Conservation (phyloP, 192 early-diverging fungal species). For the Helicostylum pulchrum region DNA sequence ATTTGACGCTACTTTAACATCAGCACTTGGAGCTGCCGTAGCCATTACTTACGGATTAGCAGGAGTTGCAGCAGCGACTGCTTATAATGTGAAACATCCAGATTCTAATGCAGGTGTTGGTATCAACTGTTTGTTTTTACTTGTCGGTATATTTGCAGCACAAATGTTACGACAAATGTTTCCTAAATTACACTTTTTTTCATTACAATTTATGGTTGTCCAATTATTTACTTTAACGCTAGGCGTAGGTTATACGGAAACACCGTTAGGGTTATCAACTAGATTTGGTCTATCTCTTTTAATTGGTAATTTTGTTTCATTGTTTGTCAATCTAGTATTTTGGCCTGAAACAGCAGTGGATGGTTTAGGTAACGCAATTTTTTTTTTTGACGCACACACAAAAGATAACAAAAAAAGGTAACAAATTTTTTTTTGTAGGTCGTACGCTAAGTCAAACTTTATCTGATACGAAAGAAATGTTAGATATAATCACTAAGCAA, state of each 20-base stretch:
- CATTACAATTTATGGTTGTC: constrained; percentile 43
- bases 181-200: constrained; percentile 43
- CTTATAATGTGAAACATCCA: constrained; percentile 26
- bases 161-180: constrained; percentile 36
- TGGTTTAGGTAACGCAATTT: constrained; percentile 37
- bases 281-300: constrained; percentile 39
- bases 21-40: constrained; percentile 34
- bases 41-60: constrained; percentile 37
- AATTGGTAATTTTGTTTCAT: constrained; percentile 39
- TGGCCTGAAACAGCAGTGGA: constrained; percentile 56
- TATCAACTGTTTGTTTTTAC: constrained; percentile 40
- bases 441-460: constrained; percentile 30
- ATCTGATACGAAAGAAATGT: constrained; percentile 27
- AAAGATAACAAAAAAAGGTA: background rate
- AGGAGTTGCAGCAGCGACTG: constrained; percentile 26
- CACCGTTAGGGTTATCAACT: constrained; percentile 13
- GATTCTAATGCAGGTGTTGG: constrained; percentile 34
- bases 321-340: constrained; percentile 37
- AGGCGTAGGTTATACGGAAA: constrained; percentile 5
- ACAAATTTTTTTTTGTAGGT: constrained; percentile 8
- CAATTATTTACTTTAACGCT: constrained; percentile 41
- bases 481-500: constrained; percentile 29
- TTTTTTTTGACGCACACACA: background rate
- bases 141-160: constrained; percentile 42
- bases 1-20: constrained; percentile 45